Base-by-base conservation (phyloP, 2,329 filamentous ascomycete species). In the Aspergillus felis region DNA sequence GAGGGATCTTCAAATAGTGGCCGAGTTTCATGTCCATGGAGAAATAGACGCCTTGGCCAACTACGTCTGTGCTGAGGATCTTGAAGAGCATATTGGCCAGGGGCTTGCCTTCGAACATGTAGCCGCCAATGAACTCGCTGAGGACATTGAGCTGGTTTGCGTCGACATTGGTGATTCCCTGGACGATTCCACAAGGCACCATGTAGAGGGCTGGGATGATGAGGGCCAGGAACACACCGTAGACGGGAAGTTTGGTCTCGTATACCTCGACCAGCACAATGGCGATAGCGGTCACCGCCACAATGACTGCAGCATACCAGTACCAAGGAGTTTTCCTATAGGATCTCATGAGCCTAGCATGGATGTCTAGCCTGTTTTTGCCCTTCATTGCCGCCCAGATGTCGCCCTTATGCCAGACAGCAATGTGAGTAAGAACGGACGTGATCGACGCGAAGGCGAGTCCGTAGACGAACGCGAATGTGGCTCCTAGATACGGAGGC, bases 391-490 rank as follows among this genome's bases (percentile, higher is more conserved):
- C 65, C 9, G 61, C 63, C 63, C 64, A 65, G 46, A 73, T 63
- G n/a, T 73, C 70, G 1, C 61, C 60, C 10, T 61, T 50, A 29
- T 74, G 68, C 64, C 64, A 72, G 14, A 73, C 49, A 2, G 58
- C 65, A 14, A 69, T 66, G 48, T 73, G 71, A 1, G 66, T 63
- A 12, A 72, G 63, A 0, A 71, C 82, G 9, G 84, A 80, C 1
- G 83, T 79, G 32, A 88, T 82, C 8, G 84, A 82, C 5, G 86
- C 87, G 64, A 88, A 88, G 0, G 82, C 83, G 9, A 88, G 73
- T 1, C 84, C 86, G 62, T 89, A 78, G 14, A 67, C 68, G 51
- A 78, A 68, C 5, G 72, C 72, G 54, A 77, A 88, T 56, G 87
- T 86, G 0, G 84, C 78, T 0, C 83, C 78, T 12, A 88, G 74